Conservation (phyloP, 2,329 filamentous ascomycete species). For the Aureobasidium sp. region DNA sequence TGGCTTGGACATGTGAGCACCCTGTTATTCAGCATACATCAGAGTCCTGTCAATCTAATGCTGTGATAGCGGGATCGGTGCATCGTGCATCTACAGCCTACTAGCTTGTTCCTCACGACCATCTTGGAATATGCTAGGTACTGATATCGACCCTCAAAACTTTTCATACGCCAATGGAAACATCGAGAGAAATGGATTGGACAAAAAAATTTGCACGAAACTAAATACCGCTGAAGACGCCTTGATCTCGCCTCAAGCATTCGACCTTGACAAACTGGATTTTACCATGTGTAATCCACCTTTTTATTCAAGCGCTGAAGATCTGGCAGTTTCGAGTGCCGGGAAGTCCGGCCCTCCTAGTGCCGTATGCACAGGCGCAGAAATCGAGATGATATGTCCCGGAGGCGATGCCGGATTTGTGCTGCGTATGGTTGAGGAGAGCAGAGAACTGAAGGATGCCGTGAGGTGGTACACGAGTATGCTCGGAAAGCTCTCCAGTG, state of each 20-base stretch:
- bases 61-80: slow-evolving; percentile 64
- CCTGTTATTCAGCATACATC: background rate
- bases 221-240: slow-evolving; percentile 47
- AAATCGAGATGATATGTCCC: slow-evolving; percentile 69
- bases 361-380: slow-evolving; percentile 68
- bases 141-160: slow-evolving; percentile 69
- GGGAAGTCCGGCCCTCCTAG: slow-evolving; percentile 62
- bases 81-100: slow-evolving; percentile 85
- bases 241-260: slow-evolving; percentile 58
- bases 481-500: slow-evolving; percentile 72
- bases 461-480: slow-evolving; percentile 88
- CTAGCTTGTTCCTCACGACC: slow-evolving; percentile 63
- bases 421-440: slow-evolving; percentile 62
- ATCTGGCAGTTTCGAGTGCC: slow-evolving; percentile 58
- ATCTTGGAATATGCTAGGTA: slow-evolving; percentile 50
- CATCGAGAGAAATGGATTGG: slow-evolving; percentile 57
- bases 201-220: slow-evolving; percentile 56
- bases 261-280: slow-evolving; percentile 53
- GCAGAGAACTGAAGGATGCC: slow-evolving; percentile 49
- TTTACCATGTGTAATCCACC: slow-evolving; percentile 94
- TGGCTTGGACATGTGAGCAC: slow-evolving; percentile 65
- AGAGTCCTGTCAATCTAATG: background rate
- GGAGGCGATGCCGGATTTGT: slow-evolving; percentile 77
- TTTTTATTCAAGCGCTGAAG: slow-evolving; percentile 72
- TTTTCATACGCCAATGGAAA: slow-evolving; percentile 61